Evolutionary conservation across 495 filamentous ascomycete genomes (phyloP), one percentile per base, ranked within the genome.

Genomic region (Xylaria telfairii): DNA sequence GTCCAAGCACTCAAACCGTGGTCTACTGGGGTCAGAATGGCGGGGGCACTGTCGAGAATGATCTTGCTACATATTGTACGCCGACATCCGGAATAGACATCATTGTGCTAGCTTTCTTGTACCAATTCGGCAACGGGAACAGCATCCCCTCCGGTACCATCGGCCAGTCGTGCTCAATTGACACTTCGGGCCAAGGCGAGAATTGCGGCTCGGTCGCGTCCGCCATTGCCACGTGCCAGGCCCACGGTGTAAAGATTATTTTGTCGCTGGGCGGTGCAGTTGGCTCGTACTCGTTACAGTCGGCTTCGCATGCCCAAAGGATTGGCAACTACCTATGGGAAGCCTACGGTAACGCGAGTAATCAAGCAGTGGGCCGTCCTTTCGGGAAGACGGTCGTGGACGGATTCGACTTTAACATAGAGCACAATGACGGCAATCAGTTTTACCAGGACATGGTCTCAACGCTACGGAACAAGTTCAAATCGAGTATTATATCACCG

Each of bases 321-420:
- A 83, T 88, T 51, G 87, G 85, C n/a, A 72, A 75, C 49, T 83
- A 83, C 42, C 81, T 89, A 0, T 89, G 87, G 85, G 76, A 86
- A 21, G 81, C 87, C 3, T 89, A 88, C 68, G 85, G 86, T 47
- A 82, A 75, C 30, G 82, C 83, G 0, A 76, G 70, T 7, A 75
- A 79, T 17, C 68, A 65, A 37, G 21, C 32, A 37, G 66, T 75
- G 8, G 71, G 69, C 26, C 73, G 88, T 46, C 87, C 87, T 6
- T 85, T 89, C 64, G 87, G 87, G 17, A 67, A 78, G 13, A 79
- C 82, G 24, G 73, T 80, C 24, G 73, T 90, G 63, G 86, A 91
- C 71, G 89, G 89, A 28, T 90, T 89, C 79, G 89, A 91, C 71
- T 81, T 89, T 47, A 85, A 86, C 72, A 86, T 90, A 61, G 84